phyloP scores from a whole-genome alignment of 345 rosid genomes.

The Brassica nigra region DNA sequence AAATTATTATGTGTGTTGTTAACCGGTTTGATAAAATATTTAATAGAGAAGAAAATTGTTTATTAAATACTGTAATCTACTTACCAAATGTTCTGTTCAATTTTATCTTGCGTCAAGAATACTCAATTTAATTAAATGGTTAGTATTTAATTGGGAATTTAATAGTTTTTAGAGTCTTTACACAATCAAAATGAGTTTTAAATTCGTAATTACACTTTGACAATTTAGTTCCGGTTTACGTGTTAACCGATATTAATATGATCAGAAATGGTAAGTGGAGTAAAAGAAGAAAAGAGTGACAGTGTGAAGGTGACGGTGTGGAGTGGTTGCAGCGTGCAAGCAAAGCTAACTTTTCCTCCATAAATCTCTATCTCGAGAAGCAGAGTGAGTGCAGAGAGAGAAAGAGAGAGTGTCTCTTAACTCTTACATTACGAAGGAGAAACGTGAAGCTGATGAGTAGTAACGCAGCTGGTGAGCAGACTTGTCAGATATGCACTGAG shows the following conservation, averaged over 20 bases:
- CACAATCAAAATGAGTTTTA: not conserved
- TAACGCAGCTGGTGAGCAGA: constrained; percentile 51
- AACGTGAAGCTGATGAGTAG: constrained; percentile 52
- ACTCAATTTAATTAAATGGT: not conserved
- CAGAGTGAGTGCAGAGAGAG: not conserved
- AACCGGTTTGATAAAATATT: constrained; percentile 16
- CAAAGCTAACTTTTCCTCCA: not conserved
- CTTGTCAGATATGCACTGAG: constrained; percentile 83
- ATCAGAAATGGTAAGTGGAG: not conserved
- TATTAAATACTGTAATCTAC: not conserved
- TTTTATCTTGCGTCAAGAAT: not conserved
- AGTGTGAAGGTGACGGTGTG: constrained; percentile 3
- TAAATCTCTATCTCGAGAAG: constrained; percentile 10
- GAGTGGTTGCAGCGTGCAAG: constrained; percentile 16
- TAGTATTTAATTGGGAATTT: not conserved
- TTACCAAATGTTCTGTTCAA: not conserved
- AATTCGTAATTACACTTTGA: not conserved
- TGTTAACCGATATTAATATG: not conserved
- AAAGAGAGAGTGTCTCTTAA: not conserved
- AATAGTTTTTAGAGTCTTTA: not conserved
- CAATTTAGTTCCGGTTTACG: not conserved
- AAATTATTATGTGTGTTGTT: not conserved
- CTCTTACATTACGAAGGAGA: not conserved
- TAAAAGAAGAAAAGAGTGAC: constrained; percentile 16
- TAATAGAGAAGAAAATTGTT: not conserved